Evolutionary conservation across 192 early-diverging fungal genomes (phyloP), one percentile per base, ranked within the genome.

Genomic region (Linnemannia elongata): DNA sequence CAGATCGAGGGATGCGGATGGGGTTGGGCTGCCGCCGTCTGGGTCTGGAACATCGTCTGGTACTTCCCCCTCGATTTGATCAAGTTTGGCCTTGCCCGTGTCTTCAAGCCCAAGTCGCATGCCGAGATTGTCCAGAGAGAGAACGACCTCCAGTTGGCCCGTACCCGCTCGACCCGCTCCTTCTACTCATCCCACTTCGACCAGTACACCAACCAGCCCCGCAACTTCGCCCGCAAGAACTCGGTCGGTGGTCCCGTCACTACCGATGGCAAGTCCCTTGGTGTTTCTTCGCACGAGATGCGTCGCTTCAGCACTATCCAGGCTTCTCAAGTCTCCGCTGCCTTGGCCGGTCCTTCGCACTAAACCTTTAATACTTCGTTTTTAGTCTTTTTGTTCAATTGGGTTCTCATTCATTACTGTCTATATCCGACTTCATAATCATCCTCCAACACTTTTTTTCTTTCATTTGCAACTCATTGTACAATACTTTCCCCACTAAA

Each of bases 11-110:
- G 93, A 42, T 92, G 94, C 77, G 95, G 95, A 75, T 95, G 95
- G 95, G 87, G 91, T 75, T 94, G 94, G 95, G 95, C 93, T 72
- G 92, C 92, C 76, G 92, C 92, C 74, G 94, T 93, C 84, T 96
- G 94, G 94, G 91, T 96, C 89, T 94, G 93, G 93, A 94, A 95
- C 92, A 92, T 96, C 78, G 83, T 96, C 75, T 95, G 95, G 95
- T 95, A 94, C 81, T 78, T 94, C 70, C 95, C 94, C 41, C 85
- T 96, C 69, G 95, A 96, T 88, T 91, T 95, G 76, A 90, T 96
- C 93, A 96, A 96, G 91, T 94, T 95, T 83, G 92, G 82, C 81
- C 93, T 95, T 89, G 93, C 91, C 49, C 71, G 74, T 15, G 20
- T 91, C 76, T 92, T 94, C 88, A 90, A 93, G 81, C 94, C 93